A percentile compares a stretch with the other conserved stretches of the same genome.
phyloP scores from a whole-genome alignment of 495 filamentous ascomycete genomes.

The Poronia punctata region DNA sequence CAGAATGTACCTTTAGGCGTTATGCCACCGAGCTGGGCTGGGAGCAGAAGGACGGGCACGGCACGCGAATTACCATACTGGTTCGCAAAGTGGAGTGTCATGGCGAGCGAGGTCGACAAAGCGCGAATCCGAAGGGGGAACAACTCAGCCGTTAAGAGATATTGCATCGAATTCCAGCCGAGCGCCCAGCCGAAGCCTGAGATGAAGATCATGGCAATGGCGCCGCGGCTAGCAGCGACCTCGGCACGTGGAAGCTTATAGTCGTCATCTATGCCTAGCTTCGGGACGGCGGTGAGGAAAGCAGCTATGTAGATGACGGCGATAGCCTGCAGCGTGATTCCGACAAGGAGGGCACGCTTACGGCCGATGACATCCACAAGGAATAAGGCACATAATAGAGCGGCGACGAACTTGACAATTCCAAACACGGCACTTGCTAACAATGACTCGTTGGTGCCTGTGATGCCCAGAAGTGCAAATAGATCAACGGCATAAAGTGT shows the following conservation, averaged over 20 bases:
- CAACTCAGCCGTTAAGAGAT: conserved; percentile 67
- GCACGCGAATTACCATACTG: conserved; percentile 63
- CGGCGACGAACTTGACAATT: conserved; percentile 59
- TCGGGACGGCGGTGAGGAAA: conserved; percentile 52
- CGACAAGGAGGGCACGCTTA: conserved; percentile 58
- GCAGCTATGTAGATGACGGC: conserved; percentile 63
- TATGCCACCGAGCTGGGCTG: conserved; percentile 38
- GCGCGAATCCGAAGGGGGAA: conserved; percentile 57
- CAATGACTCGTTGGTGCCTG: conserved; percentile 53
- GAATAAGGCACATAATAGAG: conserved; percentile 60
- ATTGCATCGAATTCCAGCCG: conserved; percentile 72
- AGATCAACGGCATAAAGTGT: conserved; percentile 62
- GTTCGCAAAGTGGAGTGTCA: conserved; percentile 61
- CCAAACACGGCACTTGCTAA: conserved; percentile 65
- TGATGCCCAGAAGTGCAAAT: conserved; percentile 58
- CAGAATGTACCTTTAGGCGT: conserved; percentile 52
- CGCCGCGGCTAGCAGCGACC: conserved; percentile 40
- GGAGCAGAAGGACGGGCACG: conserved; percentile 50
- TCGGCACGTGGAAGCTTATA: conserved; percentile 24
- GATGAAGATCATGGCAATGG: conserved; percentile 61
- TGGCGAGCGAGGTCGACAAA: conserved; percentile 42
- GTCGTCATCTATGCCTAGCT: conserved; percentile 29
- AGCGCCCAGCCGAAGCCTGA: conserved; percentile 63
- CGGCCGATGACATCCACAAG: conserved; percentile 69
- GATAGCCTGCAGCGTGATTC: conserved; percentile 56